These are phyloP conservation scores for Pseudozyma tsukubaensis DNA, from an alignment of 1,284 basidiomycete genomes.

Conservation along the genomic window DNA sequence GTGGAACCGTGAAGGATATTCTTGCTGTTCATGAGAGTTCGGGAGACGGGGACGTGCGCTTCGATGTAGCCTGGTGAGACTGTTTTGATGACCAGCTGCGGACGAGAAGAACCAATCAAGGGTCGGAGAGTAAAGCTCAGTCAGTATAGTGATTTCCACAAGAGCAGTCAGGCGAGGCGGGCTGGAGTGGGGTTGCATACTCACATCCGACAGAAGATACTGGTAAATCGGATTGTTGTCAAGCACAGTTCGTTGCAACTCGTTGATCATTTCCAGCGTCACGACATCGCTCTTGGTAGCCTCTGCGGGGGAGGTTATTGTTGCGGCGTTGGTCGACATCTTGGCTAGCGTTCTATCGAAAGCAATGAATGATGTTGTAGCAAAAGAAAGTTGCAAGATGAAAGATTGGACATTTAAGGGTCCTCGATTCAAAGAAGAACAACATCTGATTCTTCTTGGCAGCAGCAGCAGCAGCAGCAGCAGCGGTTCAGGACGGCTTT, in stretches of 20 bases:
- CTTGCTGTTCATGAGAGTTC: conserved; percentile 50
- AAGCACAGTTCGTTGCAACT: conserved; percentile 42
- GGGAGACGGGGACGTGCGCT: conserved; percentile 42
- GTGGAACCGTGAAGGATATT: conserved; percentile 56
- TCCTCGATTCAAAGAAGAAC: too few species aligned
- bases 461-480: too few species aligned
- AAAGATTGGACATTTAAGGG: too few species aligned
- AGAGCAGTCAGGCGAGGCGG: background rate
- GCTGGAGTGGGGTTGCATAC: background rate
- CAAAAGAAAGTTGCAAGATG: background rate
- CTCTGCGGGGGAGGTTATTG: background rate
- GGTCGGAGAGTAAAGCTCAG: background rate
- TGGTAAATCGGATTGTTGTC: conserved; percentile 54
- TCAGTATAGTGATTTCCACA: background rate
- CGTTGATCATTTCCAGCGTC: conserved; percentile 46
- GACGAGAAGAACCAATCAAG: background rate
- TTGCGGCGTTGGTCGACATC: conserved; percentile 10
- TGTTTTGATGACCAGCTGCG: conserved; percentile 34
- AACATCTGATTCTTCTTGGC: too few species aligned
- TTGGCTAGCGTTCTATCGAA: background rate
- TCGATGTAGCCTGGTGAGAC: conserved; percentile 33
- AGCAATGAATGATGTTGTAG: background rate
- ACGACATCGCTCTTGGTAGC: conserved; percentile 5
- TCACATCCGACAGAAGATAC: conserved; percentile 48
- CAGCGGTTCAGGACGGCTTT: too few species aligned